These are phyloP conservation scores for Peltaster fructicola DNA, from an alignment of 2,329 filamentous ascomycete species.

Conservation along the genomic window DNA sequence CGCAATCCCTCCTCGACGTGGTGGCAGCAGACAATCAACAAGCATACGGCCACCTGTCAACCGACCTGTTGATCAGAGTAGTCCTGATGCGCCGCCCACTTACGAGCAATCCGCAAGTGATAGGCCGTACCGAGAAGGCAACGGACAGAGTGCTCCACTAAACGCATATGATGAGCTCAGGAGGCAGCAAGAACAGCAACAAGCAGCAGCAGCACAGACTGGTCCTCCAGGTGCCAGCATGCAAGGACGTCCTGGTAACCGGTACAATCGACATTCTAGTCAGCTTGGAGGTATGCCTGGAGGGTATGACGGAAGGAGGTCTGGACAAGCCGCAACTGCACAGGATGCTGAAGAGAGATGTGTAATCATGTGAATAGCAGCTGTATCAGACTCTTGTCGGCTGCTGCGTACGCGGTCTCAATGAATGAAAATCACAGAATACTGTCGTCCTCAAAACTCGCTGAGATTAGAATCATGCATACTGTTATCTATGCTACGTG, in stretches of 20 bases:
- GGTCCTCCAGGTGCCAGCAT: conserved; percentile 3
- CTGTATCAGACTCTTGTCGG: too few species aligned
- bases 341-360: conserved; percentile 23
- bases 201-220: conserved; percentile 3
- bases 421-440: too few species aligned
- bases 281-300: conserved; percentile 3
- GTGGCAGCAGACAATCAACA: conserved; percentile 2
- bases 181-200: conserved; percentile 12
- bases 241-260: conserved; percentile 3
- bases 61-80: conserved; percentile 13
- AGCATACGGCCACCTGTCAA: conserved; percentile 11
- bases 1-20: conserved; percentile 12
- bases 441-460: too few species aligned
- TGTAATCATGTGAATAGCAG: conserved; percentile 32
- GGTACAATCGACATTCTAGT: background rate
- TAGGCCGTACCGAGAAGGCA: conserved; percentile 30
- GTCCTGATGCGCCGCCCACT: conserved; percentile 40
- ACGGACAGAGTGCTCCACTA: conserved; percentile 17
- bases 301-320: conserved; percentile 4
- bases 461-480: too few species aligned
- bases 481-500: too few species aligned
- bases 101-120: conserved; percentile 47
- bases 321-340: conserved; percentile 12
- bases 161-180: conserved; percentile 17
- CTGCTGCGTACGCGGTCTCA: too few species aligned